phyloP scores from a whole-genome alignment of 306 rosid species.

The Oemleria cerasiformis region DNA sequence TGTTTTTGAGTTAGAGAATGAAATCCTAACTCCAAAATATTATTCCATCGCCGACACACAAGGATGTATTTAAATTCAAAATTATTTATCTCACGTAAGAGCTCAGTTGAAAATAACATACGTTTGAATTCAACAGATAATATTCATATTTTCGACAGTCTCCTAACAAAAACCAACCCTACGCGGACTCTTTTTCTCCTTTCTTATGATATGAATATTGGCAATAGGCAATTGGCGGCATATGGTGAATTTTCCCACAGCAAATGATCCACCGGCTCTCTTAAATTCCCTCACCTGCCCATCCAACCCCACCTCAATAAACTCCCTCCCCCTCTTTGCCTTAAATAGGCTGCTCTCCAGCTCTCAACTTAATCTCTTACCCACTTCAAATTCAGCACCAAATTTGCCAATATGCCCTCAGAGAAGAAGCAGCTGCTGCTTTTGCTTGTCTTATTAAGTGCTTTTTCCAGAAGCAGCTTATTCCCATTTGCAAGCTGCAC shows the following conservation, averaged over 20 bases:
- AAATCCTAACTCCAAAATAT: not conserved
- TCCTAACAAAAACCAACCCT: too few species aligned
- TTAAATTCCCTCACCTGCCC: conserved; percentile 67
- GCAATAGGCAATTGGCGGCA: conserved; percentile 4
- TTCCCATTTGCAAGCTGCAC: conserved; percentile 4
- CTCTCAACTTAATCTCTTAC: conserved; percentile 6
- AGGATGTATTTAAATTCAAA: too few species aligned
- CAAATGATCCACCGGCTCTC: conserved; percentile 17
- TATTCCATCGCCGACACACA: too few species aligned
- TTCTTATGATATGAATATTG: too few species aligned
- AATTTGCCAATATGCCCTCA: conserved; percentile 24
- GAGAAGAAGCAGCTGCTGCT: conserved; percentile 3
- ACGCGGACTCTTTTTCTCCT: too few species aligned
- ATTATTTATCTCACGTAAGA: too few species aligned
- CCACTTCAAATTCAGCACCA: not conserved
- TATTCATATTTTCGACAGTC: too few species aligned
- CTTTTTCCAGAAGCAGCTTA: not conserved
- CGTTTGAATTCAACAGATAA: too few species aligned
- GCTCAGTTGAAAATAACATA: too few species aligned
- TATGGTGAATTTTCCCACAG: not conserved
- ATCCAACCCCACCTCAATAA: conserved; percentile 19
- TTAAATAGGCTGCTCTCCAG: conserved; percentile 25
- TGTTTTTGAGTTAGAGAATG: not conserved
- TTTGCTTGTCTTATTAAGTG: conserved; percentile 10
- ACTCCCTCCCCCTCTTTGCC: not conserved